Evolutionary conservation across 2,329 filamentous ascomycete species (phyloP), one percentile per base, ranked within the genome.

Genomic region (Clarireedia sp.): DNA sequence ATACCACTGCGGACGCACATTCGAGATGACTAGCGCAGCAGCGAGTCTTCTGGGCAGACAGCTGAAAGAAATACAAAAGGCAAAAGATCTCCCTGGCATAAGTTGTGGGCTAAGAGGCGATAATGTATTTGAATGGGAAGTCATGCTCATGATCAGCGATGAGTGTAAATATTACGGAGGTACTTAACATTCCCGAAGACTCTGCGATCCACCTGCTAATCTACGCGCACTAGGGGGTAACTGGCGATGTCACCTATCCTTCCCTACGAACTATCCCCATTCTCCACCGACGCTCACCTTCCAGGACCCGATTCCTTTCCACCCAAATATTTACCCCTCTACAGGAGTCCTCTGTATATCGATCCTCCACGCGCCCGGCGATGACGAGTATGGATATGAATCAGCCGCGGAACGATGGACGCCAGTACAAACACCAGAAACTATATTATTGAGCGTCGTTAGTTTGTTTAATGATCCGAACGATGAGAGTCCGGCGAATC

Each of bases 71-170:
- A 97, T 99, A 83, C 89, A 95, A 73, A 83, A 80, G 23, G 86
- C 89, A 70, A 92, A 90, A 69, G 90, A 96, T 71, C 87, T 97
- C 47, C 90, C 90, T 0, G 94, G 92, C 52, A 96, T 97, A 68
- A 96, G 90, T 59, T 95, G 90, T 66, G 94, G 94, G 0, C 76
- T 99, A 44, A 84, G 91, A 51, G 84, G 86, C 66, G 88, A 87
- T 70, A 95, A 95, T 69, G 84, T 97, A 9, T 96, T 96, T 63
- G 88, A 95, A 75, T 99, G 94, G 94, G 91, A 97, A 72, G 90
- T 97, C 19, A 96, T 96, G 88, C 82, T 99, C 59, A 97, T 99
- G 92, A 92, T 97, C 62, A 90, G 83, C 60, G 91, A 96, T 65
- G 2, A 73, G 89, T 3, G 90, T 88, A 69, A 89, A 87, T 14